Base-by-base conservation (phyloP, 345 rosid genomes). In the Rhizophora apiculata region DNA sequence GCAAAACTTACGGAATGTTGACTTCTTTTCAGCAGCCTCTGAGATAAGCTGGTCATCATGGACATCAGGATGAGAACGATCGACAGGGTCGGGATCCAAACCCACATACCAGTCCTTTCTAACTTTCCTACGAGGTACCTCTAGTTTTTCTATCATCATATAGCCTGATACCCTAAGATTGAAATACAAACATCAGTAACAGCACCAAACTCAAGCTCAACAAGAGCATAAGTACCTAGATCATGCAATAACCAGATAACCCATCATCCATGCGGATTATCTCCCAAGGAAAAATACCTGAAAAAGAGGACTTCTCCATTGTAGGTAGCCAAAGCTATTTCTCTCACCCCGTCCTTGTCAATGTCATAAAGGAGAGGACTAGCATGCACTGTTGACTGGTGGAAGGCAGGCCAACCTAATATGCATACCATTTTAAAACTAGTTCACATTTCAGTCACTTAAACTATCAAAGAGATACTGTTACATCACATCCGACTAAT, bases 351-450 rank as follows among this genome's bases (percentile, higher is more conserved):
- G 76, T 96, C 99, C 82, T 89, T 90, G 80, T 96, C 99, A 65
- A 96, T 90, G 78, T 96, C 99, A 60, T 82, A 90, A 18, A 92
- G 83, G 64, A 96, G 89, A 75, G 99, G 99, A 79, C 96, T 96
- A 2, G 98, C 77, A 85, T 96, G 99, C 79, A 92, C 98, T 0
- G 96, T 92, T 39, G 99, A 96, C 81, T 89, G 98, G 76, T 96
- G 99, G 78, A 90, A 96, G 58, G 99, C 96, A 69, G 99, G 99
- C 99, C 99, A 96, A 78, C 99, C 99, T 96, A 79, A 74, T 52
- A 72, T 13, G 18, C 3, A 15, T 1, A 43, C 0, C 49, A 43
- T 43, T 43, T 13, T 43, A 43, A 43, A 43, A 43, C 19, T 19
- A 43, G 19, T 13, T 43, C 49, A 43, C 18, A 13, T 43, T 43